Evolutionary conservation across 2,329 filamentous ascomycete genomes (phyloP).

Genomic region (Amylocarpus encephaloides): DNA sequence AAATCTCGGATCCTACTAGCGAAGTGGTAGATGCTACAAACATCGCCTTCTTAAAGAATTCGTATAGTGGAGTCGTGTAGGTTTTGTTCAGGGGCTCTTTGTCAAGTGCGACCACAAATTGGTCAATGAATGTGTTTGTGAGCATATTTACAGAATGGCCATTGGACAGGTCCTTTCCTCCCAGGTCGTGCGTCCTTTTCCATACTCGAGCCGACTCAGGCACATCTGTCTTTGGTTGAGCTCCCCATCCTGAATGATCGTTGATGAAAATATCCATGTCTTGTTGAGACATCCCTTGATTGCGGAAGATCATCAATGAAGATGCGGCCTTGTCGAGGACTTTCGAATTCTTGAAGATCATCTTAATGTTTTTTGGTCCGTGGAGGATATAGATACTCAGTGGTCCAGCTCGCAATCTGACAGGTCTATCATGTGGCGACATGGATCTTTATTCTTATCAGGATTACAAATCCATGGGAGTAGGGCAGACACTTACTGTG

Average conservation of each 20-base stretch:
- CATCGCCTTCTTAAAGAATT: constrained; percentile 13
- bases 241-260: constrained; percentile 12
- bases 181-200: constrained; percentile 12
- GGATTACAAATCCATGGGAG: neutral
- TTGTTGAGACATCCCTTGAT: constrained; percentile 9
- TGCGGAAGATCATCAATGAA: constrained; percentile 10
- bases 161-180: constrained; percentile 6
- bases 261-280: constrained; percentile 6
- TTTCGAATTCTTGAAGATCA: constrained; percentile 14
- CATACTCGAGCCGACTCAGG: constrained; percentile 13
- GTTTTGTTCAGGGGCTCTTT: constrained; percentile 3
- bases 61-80: constrained; percentile 4
- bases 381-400: constrained; percentile 13
- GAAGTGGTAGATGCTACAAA: constrained; percentile 10
- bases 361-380: constrained; percentile 15
- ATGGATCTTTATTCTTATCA: constrained; percentile 1
- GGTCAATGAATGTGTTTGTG: constrained; percentile 10
- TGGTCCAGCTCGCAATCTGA: constrained; percentile 7
- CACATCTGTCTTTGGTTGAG: constrained; percentile 4
- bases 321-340: constrained; percentile 9
- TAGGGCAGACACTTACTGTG: constrained; percentile 6
- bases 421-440: constrained; percentile 3
- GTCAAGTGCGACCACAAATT: constrained; percentile 8
- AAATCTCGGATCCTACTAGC: constrained; percentile 10
- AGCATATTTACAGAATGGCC: constrained; percentile 8